phyloP scores from a whole-genome alignment of 1,139 yeast genomes.

The Scheffersomyces insectosa region DNA sequence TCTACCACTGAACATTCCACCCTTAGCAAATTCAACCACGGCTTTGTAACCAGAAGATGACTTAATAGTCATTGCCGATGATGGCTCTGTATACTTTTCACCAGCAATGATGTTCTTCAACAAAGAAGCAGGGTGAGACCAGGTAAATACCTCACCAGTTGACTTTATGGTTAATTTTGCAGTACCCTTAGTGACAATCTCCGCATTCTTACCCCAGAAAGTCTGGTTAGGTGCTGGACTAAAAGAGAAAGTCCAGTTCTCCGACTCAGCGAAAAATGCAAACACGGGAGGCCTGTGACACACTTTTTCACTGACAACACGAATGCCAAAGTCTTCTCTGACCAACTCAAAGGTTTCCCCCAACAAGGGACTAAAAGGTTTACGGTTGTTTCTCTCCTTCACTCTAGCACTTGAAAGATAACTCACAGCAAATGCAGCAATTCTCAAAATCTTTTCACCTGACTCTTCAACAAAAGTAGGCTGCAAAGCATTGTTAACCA shows the following conservation, averaged over 20 bases:
- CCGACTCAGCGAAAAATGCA: constrained; percentile 75
- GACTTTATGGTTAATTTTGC: constrained; percentile 54
- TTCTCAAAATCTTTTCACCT: constrained; percentile 63
- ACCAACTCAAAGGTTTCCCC: constrained; percentile 89
- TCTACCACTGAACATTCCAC: constrained; percentile 83
- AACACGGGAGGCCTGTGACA: constrained; percentile 79
- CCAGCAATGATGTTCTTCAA: constrained; percentile 90
- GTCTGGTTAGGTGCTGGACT: constrained; percentile 83
- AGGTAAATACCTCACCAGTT: constrained; percentile 72
- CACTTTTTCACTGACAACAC: constrained; percentile 78
- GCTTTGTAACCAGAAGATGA: constrained; percentile 71
- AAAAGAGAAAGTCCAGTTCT: constrained; percentile 73
- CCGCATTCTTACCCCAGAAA: constrained; percentile 94
- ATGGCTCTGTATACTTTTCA: constrained; percentile 92
- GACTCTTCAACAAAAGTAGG: constrained; percentile 36
- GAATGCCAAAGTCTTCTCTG: constrained; percentile 69
- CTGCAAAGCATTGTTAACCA: constrained; percentile 62
- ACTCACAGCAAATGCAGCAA: constrained; percentile 84
- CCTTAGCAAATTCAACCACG: constrained; percentile 66
- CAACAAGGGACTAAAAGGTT: constrained; percentile 88
- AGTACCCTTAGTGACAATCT: constrained; percentile 73
- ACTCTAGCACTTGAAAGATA: constrained; percentile 68
- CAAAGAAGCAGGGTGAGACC: constrained; percentile 82
- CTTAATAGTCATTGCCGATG: constrained; percentile 63
- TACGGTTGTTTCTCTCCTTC: constrained; percentile 74